Base-by-base conservation (phyloP, 202 grass and related monocot genomes). In the Cymbopogon flexuosus region DNA sequence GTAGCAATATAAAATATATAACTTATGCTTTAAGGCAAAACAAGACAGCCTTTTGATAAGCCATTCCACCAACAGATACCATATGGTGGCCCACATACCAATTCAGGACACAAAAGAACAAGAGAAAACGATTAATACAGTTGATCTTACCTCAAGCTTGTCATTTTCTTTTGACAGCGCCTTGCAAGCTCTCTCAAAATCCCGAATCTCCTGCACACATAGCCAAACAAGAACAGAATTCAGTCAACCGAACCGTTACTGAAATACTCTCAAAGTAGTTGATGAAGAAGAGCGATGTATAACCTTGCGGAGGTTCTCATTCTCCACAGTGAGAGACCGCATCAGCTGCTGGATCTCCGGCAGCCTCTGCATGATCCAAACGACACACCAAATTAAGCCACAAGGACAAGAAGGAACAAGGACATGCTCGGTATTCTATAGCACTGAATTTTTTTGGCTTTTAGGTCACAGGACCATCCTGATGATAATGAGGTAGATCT, bases 311-410 rank as follows among this genome's bases (percentile, higher is more conserved):
- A 89, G 79, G 69, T 51, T 70, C 31, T 79, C 54, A 11, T 86
- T 89, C 83, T 89, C 88, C 41, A 40, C 68, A 4, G 80, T 29
- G 1, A 89, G 88, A 29, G 83, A 86, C 33, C 83, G 83, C 41
- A 89, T 79, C 35, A 89, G 62, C 79, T 83, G 79, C 79, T 89
- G 83, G 64, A 89, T 75, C 62, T 89, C 88, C 14, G 88, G 88
- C 6, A 89, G 83, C 69, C 80, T 86, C 88, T 89, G 83, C 79
- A 83, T 8, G 30, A 69, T 57, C 62, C 34, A 83, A 79, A 27
- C 9, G 18, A 75, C 41, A 79, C 84, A 6, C n/a, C 64, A 76
- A 81, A 84, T 76, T 27, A 80, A 70, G 56, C 13, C 45, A 63
- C 5, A 35, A 18, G 22, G 62, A 40, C 21, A 46, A 15, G 34